Conservation (phyloP, 2,329 filamentous ascomycete genomes). For the Alternaria brassicae region DNA sequence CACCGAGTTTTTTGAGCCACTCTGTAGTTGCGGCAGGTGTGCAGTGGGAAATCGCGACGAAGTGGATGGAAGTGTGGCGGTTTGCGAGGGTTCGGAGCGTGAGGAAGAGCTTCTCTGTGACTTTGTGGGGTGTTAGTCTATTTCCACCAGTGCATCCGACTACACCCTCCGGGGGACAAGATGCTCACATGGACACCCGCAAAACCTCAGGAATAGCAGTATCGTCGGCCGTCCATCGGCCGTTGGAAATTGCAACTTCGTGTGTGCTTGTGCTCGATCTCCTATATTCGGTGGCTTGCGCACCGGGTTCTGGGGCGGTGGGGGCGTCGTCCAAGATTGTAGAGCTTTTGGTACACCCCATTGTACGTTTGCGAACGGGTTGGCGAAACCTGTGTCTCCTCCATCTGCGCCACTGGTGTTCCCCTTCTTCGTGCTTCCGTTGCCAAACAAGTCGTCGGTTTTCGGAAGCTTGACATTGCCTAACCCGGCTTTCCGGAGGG, state of each 20-base stretch:
- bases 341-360: constrained; percentile 45
- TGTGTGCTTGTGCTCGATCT: constrained; percentile 34
- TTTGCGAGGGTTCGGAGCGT: constrained; percentile 63
- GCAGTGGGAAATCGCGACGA: constrained; percentile 67
- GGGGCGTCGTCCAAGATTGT: constrained; percentile 45
- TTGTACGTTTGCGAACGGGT: constrained; percentile 49
- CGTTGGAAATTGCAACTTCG: constrained; percentile 43
- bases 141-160: background rate
- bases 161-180: background rate
- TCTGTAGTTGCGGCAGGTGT: constrained; percentile 63
- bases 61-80: constrained; percentile 60
- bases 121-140: constrained; percentile 22
- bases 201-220: constrained; percentile 44
- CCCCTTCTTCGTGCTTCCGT: constrained; percentile 40
- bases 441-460: constrained; percentile 29
- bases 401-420: constrained; percentile 19
- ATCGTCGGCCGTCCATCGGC: constrained; percentile 41
- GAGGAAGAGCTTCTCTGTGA: constrained; percentile 60
- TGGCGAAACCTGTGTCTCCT: constrained; percentile 34
- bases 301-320: constrained; percentile 34
- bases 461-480: constrained; percentile 58
- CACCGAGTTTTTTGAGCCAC: constrained; percentile 66
- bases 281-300: constrained; percentile 38
- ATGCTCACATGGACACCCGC: constrained; percentile 47
- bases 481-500: constrained; percentile 64